A percentile compares a stretch with the other conserved stretches of the same genome.
Evolutionary conservation across 163 green algal genomes (phyloP).

Genomic region (Trebouxiophyceae sp.): DNA sequence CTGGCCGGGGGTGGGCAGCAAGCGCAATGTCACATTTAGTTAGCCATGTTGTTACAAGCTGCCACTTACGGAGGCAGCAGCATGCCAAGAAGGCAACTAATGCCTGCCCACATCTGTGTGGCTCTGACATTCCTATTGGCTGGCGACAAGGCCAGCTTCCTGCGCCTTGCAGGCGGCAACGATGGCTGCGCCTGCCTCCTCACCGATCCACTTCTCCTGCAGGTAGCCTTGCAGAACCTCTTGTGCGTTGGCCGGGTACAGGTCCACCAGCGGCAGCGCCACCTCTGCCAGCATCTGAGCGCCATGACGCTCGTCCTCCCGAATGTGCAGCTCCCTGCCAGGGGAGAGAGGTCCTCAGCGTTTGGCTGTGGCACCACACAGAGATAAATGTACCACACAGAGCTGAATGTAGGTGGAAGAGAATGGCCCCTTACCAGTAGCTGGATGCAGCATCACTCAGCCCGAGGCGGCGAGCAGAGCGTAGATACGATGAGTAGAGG

Average conservation of each 20-base stretch:
- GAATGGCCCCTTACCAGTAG: slow-evolving; percentile 8
- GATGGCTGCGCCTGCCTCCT: slow-evolving; percentile 25
- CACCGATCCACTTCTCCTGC: slow-evolving; percentile 32
- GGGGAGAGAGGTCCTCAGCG: too few relatives aligned
- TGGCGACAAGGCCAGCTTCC: too few relatives aligned
- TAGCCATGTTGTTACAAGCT: too few relatives aligned
- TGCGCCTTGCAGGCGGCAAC: too few relatives aligned
- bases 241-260: slow-evolving; percentile 37
- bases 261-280: slow-evolving; percentile 42
- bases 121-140: too few relatives aligned
- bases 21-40: too few relatives aligned
- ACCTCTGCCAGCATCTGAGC: slow-evolving; percentile 52
- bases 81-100: too few relatives aligned
- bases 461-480: slow-evolving; percentile 27
- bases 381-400: too few relatives aligned
- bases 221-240: slow-evolving; percentile 47
- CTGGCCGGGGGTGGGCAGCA: too few relatives aligned
- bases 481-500: slow-evolving; percentile 34
- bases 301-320: slow-evolving; percentile 57
- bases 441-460: slow-evolving; percentile 27
- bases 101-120: too few relatives aligned
- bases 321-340: slow-evolving; percentile 46
- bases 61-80: too few relatives aligned
- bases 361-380: too few relatives aligned
- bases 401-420: background rate